Evolutionary conservation across 2,329 filamentous ascomycete species (phyloP).

Genomic region (Penicillium sp.): DNA sequence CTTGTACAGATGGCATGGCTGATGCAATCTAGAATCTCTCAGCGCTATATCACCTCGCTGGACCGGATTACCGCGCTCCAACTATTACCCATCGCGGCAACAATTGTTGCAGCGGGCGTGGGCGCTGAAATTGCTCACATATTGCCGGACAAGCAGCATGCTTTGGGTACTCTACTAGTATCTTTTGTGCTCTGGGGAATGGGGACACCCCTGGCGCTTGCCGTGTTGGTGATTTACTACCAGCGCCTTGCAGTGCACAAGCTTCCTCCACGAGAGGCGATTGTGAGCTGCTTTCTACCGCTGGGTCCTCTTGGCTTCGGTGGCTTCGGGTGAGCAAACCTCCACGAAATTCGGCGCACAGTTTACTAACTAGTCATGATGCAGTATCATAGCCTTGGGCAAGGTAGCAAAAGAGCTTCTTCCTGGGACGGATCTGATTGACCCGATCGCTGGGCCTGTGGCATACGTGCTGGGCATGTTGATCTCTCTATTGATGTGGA

Average conservation of each 20-base stretch:
- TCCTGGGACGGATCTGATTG: conserved; percentile 35
- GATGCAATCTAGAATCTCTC: conserved; percentile 28
- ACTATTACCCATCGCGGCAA: conserved; percentile 60
- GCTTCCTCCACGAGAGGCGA: conserved; percentile 59
- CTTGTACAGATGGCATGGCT: too few species aligned
- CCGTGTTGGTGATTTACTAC: conserved; percentile 63
- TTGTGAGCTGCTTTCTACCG: conserved; percentile 63
- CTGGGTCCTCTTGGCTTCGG: conserved; percentile 62
- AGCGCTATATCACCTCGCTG: conserved; percentile 36
- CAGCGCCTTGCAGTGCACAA: conserved; percentile 62
- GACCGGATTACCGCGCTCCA: conserved; percentile 59
- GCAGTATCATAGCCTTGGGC: conserved; percentile 47
- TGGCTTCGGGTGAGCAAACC: conserved; percentile 46
- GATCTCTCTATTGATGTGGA: conserved; percentile 52
- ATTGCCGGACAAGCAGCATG: conserved; percentile 50
- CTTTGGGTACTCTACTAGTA: conserved; percentile 56
- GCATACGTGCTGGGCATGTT: conserved; percentile 56
- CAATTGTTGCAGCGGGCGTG: conserved; percentile 59
- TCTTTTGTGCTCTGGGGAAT: conserved; percentile 66
- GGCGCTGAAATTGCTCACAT: conserved; percentile 60
- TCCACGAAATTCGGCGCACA: background rate
- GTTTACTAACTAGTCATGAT: background rate
- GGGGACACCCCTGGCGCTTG: conserved; percentile 55
- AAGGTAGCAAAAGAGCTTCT: conserved; percentile 42
- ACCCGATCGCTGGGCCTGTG: conserved; percentile 45